Base-by-base conservation (phyloP, 208 protist species). In the Trypanosomatidae sp. region DNA sequence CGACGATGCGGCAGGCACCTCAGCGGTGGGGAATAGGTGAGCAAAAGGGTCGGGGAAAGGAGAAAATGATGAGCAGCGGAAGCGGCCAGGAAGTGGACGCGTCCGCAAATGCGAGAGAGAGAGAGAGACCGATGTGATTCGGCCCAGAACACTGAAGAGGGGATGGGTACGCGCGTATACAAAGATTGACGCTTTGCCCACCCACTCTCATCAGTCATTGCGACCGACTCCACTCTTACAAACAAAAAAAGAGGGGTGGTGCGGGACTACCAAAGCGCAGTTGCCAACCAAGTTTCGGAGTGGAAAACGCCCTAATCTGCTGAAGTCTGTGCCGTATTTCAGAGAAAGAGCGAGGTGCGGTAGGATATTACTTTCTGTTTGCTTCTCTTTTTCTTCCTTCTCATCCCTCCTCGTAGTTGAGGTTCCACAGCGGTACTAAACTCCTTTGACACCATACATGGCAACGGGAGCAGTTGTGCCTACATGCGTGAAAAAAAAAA, bases 401-500 rank as follows among this genome's bases (percentile, higher is more conserved):
- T 17, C 12, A 17, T 44, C 33, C 17, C 58, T 12, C n/a, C 12
- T 7, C 19, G 33, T 64, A 39, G 33, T 0, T 64, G 10, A 25
- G 28, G 33, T 43, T 13, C 58, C 39, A 43, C 58, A 25, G 0
- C 7, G 58, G 1, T 64, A 8, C 10, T 8, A 1, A 25, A 22
- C 33, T 5, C 4, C 36, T 41, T 25, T 19, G 9, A 47, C 39
- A 65, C 6, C 19, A 1, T 22, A 43, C 9, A 65, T 46, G 33
- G 39, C 30, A 44, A 13, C 9, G 39, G 12, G 39, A 39, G 36
- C 36, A 39, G 1, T 56, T 0, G 0, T 60, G 17, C 39, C 56
- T 30, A 59, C 2, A 15, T n/a, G 47, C 3, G 64, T 39, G 56
- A 10, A 60, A 46, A 55, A 25, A 62, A 64, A 66, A 71, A 76